A percentile compares a stretch with the other conserved stretches of the same genome.
Evolutionary conservation across 2,329 filamentous ascomycete species (phyloP).

Genomic region (Aspergillus sp.): DNA sequence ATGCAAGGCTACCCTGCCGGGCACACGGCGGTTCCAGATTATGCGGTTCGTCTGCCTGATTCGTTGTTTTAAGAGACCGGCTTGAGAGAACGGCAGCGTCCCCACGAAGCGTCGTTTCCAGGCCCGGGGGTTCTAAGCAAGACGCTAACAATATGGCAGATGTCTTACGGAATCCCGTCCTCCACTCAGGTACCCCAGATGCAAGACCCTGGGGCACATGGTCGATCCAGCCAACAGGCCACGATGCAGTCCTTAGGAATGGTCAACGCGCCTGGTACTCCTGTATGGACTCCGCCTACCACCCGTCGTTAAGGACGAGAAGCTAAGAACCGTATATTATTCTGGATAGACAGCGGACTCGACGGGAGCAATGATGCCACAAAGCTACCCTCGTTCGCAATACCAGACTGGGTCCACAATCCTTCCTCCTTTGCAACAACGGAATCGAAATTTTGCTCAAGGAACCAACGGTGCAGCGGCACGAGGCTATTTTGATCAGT

Average conservation of each 20-base stretch:
- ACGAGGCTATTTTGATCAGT: constrained; percentile 37
- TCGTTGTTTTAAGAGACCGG: constrained; percentile 5
- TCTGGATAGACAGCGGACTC: constrained; percentile 39
- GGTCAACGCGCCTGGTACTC: constrained; percentile 41
- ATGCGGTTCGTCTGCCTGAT: constrained; percentile 35
- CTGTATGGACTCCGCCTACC: constrained; percentile 37
- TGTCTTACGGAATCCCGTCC: constrained; percentile 38
- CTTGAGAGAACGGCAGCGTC: constrained; percentile 20
- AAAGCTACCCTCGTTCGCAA: constrained; percentile 38
- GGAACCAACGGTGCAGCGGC: constrained; percentile 31
- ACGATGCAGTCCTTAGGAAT: constrained; percentile 40
- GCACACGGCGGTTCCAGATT: constrained; percentile 39
- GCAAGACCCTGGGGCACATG: constrained; percentile 36
- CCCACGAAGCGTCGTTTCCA: constrained; percentile 5
- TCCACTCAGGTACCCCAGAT: constrained; percentile 39
- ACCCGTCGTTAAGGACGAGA: constrained; percentile 24
- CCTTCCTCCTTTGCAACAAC: constrained; percentile 40
- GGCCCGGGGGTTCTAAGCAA: neutral
- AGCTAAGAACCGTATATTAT: constrained; percentile 32
- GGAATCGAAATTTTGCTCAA: constrained; percentile 34
- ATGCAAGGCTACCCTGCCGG: constrained; percentile 39
- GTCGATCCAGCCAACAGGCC: constrained; percentile 38
- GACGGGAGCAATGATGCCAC: constrained; percentile 39
- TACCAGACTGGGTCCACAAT: constrained; percentile 37
- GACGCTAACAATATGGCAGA: constrained; percentile 28